Base-by-base conservation (phyloP, 1,284 basidiomycete genomes). In the Ustilago bromivora region DNA sequence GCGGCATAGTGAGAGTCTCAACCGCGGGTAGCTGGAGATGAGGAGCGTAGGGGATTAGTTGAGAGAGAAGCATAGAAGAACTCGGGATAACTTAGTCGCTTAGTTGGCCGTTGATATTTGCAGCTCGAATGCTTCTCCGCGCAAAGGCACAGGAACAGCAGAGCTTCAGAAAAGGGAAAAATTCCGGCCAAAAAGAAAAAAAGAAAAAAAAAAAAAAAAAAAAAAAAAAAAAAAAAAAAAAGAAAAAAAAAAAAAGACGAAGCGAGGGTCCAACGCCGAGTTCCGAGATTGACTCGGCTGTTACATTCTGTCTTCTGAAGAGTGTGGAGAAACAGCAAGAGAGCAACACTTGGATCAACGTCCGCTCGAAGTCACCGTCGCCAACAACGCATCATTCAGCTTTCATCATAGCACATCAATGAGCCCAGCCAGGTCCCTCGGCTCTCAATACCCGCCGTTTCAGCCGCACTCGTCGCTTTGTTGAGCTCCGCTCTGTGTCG, bases 1-100 rank as follows among this genome's bases (percentile, higher is more conserved):
- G 73, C 40, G 84, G 83, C 84, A 85, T 85, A 6, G 28, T 60
- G 47, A 23, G 19, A 49, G n/a, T 17, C 8, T 9, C 13, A 23
- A 28, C 23, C 23, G 28, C 28, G 10, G 19, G 28, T 19, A 4
- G 31, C 28, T 28, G 28, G 23, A 35, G 32, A 23, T 46, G 46
- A 34, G 32, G 49, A 10, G 8, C 13, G 15, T 40, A n/a, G 28
- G 31, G 51, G 49, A 17, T 38, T 28, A 34, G 35, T 11, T 56
- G 19, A 38, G 11, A 12, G n/a, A 46, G 13, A 36, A 2, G 28
- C 32, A 23, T 38, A 28, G 34, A 57, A 57, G 56, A 15, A 28
- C 6, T 35, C 15, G 35, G 7, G 43, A 28, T 28, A 28, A 28
- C 23, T 28, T 28, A 3, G 23, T 28, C 23, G 23, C 23, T 46